A percentile compares a stretch with the other conserved stretches of the same genome.
Conservation (phyloP, 2,329 filamentous ascomycete genomes). For the Alternaria sp. region DNA sequence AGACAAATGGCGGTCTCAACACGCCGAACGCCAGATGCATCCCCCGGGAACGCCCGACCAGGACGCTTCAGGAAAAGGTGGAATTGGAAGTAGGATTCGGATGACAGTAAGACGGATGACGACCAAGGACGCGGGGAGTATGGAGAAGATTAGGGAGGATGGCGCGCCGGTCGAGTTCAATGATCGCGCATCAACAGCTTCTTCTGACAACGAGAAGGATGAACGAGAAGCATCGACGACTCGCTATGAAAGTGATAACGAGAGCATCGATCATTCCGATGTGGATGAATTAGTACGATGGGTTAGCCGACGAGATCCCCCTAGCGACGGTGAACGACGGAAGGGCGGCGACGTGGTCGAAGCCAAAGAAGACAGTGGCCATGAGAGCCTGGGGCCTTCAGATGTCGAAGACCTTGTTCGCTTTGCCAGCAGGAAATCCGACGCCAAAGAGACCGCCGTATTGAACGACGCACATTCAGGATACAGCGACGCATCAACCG, state of each 20-base stretch:
- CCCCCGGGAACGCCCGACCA: conserved; percentile 34
- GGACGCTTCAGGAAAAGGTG: conserved; percentile 19
- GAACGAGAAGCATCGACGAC: conserved; percentile 3
- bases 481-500: conserved; percentile 39
- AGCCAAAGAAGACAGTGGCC: conserved; percentile 29
- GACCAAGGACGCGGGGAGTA: conserved; percentile 33
- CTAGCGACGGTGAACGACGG: conserved; percentile 35
- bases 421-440: conserved; percentile 30
- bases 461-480: conserved; percentile 4
- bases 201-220: conserved; percentile 28
- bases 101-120: conserved; percentile 35
- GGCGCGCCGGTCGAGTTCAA: conserved; percentile 16
- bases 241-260: conserved; percentile 20
- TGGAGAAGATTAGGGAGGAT: conserved; percentile 33
- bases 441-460: neutral
- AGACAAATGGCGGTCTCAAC: conserved; percentile 36
- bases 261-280: conserved; percentile 40
- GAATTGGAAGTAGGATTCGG: conserved; percentile 31
- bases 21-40: conserved; percentile 35
- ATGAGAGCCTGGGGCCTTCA: conserved; percentile 38
- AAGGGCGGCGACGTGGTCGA: neutral
- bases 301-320: conserved; percentile 40
- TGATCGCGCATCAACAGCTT: conserved; percentile 32
- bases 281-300: conserved; percentile 44
- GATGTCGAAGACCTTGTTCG: conserved; percentile 43